Evolutionary conservation across 78 protist species (phyloP).

Genomic region (Andalucia godoyi): DNA sequence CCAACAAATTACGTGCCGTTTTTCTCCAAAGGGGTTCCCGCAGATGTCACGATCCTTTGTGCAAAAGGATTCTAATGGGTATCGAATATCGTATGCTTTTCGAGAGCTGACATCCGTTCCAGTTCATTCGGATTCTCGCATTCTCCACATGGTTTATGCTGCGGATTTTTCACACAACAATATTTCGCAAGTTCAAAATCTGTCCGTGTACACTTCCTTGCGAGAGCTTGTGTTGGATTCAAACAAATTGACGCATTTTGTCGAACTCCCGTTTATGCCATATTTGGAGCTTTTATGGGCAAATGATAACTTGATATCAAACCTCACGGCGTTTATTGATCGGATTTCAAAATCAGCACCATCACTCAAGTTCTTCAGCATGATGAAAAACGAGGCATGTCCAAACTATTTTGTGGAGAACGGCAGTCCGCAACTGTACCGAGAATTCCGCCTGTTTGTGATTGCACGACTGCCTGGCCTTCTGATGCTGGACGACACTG

Average conservation of each 20-base stretch:
- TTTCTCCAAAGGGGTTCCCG: no score
- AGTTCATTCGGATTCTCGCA: no score
- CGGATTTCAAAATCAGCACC: neutral
- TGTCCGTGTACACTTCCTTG: no score
- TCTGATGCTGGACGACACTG: constrained; percentile 11
- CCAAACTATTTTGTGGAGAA: constrained; percentile 47
- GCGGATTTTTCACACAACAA: no score
- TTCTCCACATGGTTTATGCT: no score
- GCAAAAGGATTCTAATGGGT: no score
- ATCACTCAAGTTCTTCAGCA: constrained; percentile 2
- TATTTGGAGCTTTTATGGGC: constrained; percentile 22
- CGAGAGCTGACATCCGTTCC: no score
- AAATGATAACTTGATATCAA: constrained; percentile 19
- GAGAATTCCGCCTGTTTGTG: constrained; percentile 26
- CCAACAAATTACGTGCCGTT: no score
- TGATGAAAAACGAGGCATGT: constrained; percentile 48
- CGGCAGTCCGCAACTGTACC: constrained; percentile 19
- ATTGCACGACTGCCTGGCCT: neutral
- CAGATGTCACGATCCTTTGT: no score
- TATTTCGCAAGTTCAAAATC: no score
- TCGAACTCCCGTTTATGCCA: neutral
- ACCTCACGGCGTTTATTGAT: constrained; percentile 23
- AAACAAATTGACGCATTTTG: constrained; percentile 18
- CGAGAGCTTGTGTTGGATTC: constrained; percentile 32
- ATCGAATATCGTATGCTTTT: no score